Conservation (phyloP, 2,329 filamentous ascomycete genomes). For the Cryphonectria nitschkei region DNA sequence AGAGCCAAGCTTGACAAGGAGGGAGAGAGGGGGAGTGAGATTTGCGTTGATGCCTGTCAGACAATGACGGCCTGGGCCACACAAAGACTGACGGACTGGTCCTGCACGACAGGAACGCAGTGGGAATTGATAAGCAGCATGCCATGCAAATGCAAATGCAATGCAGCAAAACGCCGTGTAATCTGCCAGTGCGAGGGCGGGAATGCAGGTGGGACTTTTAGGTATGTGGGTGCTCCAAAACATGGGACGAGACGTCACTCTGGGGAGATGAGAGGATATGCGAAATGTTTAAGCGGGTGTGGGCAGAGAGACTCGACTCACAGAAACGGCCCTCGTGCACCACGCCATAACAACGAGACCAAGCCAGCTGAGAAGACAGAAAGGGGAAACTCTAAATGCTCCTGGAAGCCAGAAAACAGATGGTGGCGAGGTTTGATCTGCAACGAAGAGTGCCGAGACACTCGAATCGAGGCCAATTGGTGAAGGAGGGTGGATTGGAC, state of each 20-base stretch:
- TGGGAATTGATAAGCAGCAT: slow-evolving; percentile 11
- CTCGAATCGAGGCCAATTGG: neutral
- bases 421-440: neutral
- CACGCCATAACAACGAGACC: slow-evolving; percentile 27
- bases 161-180: slow-evolving; percentile 4
- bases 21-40: neutral
- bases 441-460: neutral
- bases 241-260: slow-evolving; percentile 26
- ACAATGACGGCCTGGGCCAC: neutral
- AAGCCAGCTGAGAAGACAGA: neutral
- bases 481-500: neutral
- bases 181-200: slow-evolving; percentile 7
- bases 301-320: slow-evolving; percentile 13
- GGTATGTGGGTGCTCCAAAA: slow-evolving; percentile 5
- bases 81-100: neutral
- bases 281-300: neutral
- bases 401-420: neutral
- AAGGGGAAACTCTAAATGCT: neutral
- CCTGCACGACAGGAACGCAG: slow-evolving; percentile 2
- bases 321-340: slow-evolving; percentile 27
- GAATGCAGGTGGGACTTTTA: slow-evolving; percentile 6
- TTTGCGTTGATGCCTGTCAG: slow-evolving; percentile 1
- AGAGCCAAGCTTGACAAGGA: neutral
- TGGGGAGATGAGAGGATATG: neutral
- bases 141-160: slow-evolving; percentile 1